Conservation (phyloP, 2,329 filamentous ascomycete genomes). For the Mycosphaerella arachidis region DNA sequence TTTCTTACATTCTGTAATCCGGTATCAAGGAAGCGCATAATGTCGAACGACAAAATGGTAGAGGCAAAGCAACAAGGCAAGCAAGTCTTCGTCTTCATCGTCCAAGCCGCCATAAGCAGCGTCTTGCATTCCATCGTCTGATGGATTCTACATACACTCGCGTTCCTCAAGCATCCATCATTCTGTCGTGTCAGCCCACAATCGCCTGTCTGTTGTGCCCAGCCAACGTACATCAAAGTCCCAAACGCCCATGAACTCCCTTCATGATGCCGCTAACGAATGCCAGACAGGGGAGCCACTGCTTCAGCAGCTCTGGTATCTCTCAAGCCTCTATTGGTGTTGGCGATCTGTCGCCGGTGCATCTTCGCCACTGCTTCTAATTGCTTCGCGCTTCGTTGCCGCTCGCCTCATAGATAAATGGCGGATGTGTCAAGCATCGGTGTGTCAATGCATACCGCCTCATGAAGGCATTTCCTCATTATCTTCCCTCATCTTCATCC, state of each 20-base stretch:
- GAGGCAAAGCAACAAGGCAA: too few species aligned
- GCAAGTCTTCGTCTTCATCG: too few species aligned
- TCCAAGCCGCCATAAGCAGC: not conserved
- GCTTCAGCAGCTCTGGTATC: constrained; percentile 5
- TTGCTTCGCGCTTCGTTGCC: not conserved
- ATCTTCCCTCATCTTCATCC: not conserved
- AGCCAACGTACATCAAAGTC: too few species aligned
- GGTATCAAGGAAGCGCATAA: too few species aligned
- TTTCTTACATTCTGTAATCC: too few species aligned
- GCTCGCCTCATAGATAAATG: not conserved
- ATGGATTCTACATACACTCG: not conserved
- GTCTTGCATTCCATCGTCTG: not conserved
- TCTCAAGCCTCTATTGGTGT: not conserved
- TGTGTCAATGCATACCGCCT: not conserved
- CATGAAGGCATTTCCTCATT: not conserved
- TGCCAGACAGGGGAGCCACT: not conserved
- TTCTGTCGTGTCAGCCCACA: not conserved
- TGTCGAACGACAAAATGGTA: too few species aligned
- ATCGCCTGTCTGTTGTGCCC: not conserved
- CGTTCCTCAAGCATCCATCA: not conserved
- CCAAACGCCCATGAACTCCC: not conserved
- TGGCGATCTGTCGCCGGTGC: not conserved
- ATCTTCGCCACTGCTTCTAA: not conserved
- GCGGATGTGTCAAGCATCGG: not conserved
- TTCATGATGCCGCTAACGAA: constrained; percentile 5